Evolutionary conservation across 2,329 filamentous ascomycete species (phyloP).

Genomic region (Mycosphaerella arachidis): DNA sequence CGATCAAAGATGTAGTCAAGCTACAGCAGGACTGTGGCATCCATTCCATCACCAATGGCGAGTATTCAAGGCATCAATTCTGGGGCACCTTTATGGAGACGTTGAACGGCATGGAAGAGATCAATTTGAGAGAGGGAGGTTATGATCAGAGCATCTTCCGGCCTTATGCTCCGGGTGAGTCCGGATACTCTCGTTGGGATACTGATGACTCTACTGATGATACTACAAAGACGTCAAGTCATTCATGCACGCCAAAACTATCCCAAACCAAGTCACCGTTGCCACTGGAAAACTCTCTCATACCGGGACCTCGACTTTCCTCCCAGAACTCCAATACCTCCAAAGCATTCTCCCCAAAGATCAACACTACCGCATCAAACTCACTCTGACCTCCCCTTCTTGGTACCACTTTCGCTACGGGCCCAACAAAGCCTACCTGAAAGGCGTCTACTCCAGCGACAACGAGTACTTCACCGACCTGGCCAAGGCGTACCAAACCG

Average conservation of each 20-base stretch:
- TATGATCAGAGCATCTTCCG: conserved; percentile 51
- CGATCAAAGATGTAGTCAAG: conserved; percentile 31
- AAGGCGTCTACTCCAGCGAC: conserved; percentile 44
- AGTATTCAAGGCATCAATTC: conserved; percentile 32
- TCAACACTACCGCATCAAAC: conserved; percentile 58
- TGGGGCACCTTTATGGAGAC: conserved; percentile 35
- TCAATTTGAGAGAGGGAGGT: conserved; percentile 37
- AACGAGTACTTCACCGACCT: conserved; percentile 47
- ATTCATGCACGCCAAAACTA: conserved; percentile 55
- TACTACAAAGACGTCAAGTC: conserved; percentile 50
- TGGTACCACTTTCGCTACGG: conserved; percentile 62
- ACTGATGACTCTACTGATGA: background rate
- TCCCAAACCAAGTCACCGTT: conserved; percentile 54
- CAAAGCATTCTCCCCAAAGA: conserved; percentile 57
- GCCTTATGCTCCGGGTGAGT: conserved; percentile 48
- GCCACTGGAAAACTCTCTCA: conserved; percentile 57
- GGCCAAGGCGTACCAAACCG: conserved; percentile 44
- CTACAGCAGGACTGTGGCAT: conserved; percentile 33
- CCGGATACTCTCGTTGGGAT: background rate
- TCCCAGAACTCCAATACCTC: conserved; percentile 57
- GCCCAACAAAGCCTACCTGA: conserved; percentile 45
- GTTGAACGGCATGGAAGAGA: conserved; percentile 44
- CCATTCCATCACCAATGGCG: conserved; percentile 32
- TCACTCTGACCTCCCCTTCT: conserved; percentile 31
- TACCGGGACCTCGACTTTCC: conserved; percentile 51